Conservation (phyloP, 148 eudicot genomes). For the Drosera capensis region DNA sequence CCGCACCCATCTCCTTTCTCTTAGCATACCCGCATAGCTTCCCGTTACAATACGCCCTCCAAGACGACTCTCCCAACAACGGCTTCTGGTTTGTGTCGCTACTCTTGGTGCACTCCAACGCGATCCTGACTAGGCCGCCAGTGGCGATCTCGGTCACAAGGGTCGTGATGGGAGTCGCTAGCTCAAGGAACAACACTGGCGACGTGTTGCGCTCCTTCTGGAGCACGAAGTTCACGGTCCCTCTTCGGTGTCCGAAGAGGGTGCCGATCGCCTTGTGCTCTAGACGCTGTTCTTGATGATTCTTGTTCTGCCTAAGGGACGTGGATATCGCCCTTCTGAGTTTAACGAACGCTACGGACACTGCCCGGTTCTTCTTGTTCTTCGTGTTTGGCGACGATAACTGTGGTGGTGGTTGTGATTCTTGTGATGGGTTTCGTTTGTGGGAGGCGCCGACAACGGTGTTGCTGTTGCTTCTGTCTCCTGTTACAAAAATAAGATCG, state of each 20-base stretch:
- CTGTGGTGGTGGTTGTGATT: too few species aligned
- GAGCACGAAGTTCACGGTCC: conserved; percentile 56
- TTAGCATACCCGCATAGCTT: conserved; percentile 50
- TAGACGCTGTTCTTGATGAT: too few species aligned
- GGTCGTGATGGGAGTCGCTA: conserved; percentile 41
- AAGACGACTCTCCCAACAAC: conserved; percentile 36
- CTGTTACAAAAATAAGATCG: too few species aligned
- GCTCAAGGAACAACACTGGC: conserved; percentile 50
- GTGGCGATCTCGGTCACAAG: conserved; percentile 58
- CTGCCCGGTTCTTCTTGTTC: too few species aligned
- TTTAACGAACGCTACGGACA: too few species aligned
- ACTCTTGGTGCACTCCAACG: conserved; percentile 43
- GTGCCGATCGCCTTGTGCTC: conserved; percentile 38
- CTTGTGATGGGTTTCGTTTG: too few species aligned
- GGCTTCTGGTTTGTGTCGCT: neutral
- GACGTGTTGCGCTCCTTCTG: conserved; percentile 31
- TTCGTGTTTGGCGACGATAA: too few species aligned
- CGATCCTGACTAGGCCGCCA: conserved; percentile 55
- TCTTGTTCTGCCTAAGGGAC: too few species aligned
- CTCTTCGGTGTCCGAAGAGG: conserved; percentile 46
- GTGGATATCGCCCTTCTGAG: too few species aligned
- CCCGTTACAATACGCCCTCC: conserved; percentile 69
- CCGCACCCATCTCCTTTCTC: conserved; percentile 30
- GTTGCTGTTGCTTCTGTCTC: too few species aligned
- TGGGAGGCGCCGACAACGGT: too few species aligned